These are phyloP conservation scores for Neofusicoccum laricinum DNA, from an alignment of 2,329 filamentous ascomycete species.

Conservation along the genomic window DNA sequence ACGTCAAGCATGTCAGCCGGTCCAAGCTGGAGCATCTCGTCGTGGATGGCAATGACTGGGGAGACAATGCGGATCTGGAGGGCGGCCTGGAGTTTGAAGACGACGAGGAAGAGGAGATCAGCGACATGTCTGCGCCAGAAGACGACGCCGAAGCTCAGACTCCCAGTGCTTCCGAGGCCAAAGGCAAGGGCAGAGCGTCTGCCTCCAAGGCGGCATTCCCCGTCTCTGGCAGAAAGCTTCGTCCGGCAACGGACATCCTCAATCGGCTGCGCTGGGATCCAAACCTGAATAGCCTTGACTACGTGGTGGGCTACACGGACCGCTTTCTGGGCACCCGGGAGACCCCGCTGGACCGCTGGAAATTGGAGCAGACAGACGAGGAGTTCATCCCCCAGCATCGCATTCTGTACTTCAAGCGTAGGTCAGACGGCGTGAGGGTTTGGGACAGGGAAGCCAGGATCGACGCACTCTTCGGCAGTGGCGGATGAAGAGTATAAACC, in stretches of 20 bases:
- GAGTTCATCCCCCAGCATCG: constrained; percentile 52
- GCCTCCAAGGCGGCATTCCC: background rate
- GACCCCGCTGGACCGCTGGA: constrained; percentile 43
- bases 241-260: constrained; percentile 34
- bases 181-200: constrained; percentile 18
- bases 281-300: constrained; percentile 26
- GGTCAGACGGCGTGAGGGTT: constrained; percentile 37
- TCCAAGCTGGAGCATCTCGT: constrained; percentile 39
- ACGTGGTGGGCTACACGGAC: constrained; percentile 48
- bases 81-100: constrained; percentile 40
- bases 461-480: constrained; percentile 40
- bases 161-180: background rate
- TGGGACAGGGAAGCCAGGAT: constrained; percentile 51
- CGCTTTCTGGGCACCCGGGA: constrained; percentile 46
- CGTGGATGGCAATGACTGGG: constrained; percentile 41
- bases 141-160: background rate
- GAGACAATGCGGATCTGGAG: constrained; percentile 38
- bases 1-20: constrained; percentile 29
- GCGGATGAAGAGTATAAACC: too few relatives aligned
- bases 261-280: constrained; percentile 45
- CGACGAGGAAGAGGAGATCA: constrained; percentile 19
- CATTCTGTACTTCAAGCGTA: constrained; percentile 27
- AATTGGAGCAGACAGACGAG: constrained; percentile 46
- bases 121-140: background rate
- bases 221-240: constrained; percentile 12